These are phyloP conservation scores for Corchorus capsularis DNA, from an alignment of 345 rosid species.

Conservation along the genomic window DNA sequence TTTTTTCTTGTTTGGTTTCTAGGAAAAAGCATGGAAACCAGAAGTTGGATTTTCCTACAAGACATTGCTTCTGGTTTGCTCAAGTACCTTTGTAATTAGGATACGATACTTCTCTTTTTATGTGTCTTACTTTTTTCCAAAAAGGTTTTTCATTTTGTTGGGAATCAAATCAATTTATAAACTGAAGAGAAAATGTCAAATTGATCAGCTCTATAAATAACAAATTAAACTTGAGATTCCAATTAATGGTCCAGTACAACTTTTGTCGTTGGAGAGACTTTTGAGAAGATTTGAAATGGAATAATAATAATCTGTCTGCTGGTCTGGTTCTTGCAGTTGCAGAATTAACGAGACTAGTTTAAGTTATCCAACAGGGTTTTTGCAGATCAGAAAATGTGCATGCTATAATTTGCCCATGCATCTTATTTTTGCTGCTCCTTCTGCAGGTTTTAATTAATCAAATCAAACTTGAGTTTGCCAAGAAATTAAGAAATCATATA, in stretches of 20 bases:
- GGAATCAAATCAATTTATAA: background rate
- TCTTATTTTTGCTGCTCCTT: background rate
- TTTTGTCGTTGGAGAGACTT: too few relatives aligned
- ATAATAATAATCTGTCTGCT: too few relatives aligned
- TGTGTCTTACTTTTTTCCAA: background rate
- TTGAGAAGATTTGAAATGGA: too few relatives aligned
- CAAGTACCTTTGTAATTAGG: too few relatives aligned
- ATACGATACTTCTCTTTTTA: background rate
- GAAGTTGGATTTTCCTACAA: background rate
- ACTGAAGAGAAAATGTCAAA: background rate
- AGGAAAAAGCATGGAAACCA: background rate
- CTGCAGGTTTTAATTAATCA: too few relatives aligned
- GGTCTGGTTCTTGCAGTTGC: background rate
- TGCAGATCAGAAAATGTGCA: background rate
- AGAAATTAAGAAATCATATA: background rate
- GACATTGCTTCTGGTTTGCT: constrained; percentile 6
- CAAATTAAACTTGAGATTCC: background rate
- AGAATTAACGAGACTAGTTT: background rate
- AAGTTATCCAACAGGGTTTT: background rate
- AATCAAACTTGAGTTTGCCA: background rate
- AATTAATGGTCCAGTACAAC: too few relatives aligned
- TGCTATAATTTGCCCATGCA: background rate
- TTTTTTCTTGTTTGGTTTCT: background rate
- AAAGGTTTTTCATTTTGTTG: background rate
- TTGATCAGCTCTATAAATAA: background rate